Base-by-base conservation (phyloP, 2,329 filamentous ascomycete species). In the Aspergillus nomiae region DNA sequence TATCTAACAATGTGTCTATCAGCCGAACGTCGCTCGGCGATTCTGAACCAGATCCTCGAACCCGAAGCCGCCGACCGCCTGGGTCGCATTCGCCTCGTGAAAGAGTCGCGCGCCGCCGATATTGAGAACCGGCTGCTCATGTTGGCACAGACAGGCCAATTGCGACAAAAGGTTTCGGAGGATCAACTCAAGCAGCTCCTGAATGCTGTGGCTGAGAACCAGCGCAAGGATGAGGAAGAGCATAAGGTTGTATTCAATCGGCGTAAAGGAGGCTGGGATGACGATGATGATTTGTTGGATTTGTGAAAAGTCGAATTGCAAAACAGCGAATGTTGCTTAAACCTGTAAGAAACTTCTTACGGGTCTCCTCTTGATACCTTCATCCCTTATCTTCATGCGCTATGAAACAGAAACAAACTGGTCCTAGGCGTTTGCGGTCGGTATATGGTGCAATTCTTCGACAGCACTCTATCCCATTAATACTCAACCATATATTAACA, bases 41-140 rank as follows among this genome's bases (percentile, higher is more conserved):
- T 97, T 71, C 89, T 99, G 66, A 87, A 86, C 71, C 95, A 98
- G 80, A 98, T 99, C 82, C 92, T 99, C 65, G 90, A 94, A 73
- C 95, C 95, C 69, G 92, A 94, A 74, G 95, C 95, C 21, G 91
- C 92, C 64, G 95, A 99, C 81, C 91, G 95, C 16, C 86, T 99
- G 1, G 92, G 92, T 62, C 92, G 95, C 69, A 98, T 99, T 81
- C 90, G 94, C 38, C 89, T 99, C 64, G 95, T 99, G 75, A 98
- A 98, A 81, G 92, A 94, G 77, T 89, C 90, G 71, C 92, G 95
- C 73, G 95, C 95, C 41, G 87, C 86, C 65, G 93, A 97, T 73
- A 88, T 99, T 62, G 95, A 99, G 83, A 94, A 96, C 84, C 83
- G 94, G 57, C 86, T 99, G 61, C 94, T 99, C 78, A 93, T 90